Base-by-base conservation (phyloP, 306 rosid species). In the Malus fusca region DNA sequence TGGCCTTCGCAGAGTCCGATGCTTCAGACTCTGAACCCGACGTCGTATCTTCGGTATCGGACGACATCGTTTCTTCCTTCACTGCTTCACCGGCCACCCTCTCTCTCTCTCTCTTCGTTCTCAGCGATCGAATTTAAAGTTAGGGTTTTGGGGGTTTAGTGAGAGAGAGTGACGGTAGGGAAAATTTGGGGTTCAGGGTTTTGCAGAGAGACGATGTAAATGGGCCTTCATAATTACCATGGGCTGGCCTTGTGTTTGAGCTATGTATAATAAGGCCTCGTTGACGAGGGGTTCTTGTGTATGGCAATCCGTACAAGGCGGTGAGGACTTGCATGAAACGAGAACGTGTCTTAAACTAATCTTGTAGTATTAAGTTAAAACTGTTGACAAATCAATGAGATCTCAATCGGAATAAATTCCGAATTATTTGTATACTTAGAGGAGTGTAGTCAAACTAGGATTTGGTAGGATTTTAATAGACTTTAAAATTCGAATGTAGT, bases 21-120 rank as follows among this genome's bases (percentile, higher is more conserved):
- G 17, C 69, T 30, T 63, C 80, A 10, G 76, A 65, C 43, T 77
- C 71, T 11, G 82, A 69, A 23, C 53, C 70, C 25, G 84, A 62
- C 80, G 74, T 72, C 6, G 53, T 55, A 23, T 58, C 65, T 43
- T 64, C 80, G 35, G 6, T 69, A 60, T 69, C 63, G 26, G 56
- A 53, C 74, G 77, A 62, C 83, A 59, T 74, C 37, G 66, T 59
- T 48, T 68, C 37, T 23, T 8, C 44, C 31, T 23, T 76, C 66
- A 37, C 66, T 73, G 4, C 40, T 44, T 52, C 4, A 46, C 31
- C 48, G 4, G 44, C 63, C 68, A 28, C 61, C 23, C 5, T 19
- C 61, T 26, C 48, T 25, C 19, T 40, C 11, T 26, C 65, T 21
- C 12, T 37, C 58, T 43, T 9, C 46, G 22, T 48, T 18, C 51